Percentiles rank a stretch among this genome's conserved stretches.
Conservation (phyloP, 78 protist species). For the Dictyostelium capitatum region DNA sequence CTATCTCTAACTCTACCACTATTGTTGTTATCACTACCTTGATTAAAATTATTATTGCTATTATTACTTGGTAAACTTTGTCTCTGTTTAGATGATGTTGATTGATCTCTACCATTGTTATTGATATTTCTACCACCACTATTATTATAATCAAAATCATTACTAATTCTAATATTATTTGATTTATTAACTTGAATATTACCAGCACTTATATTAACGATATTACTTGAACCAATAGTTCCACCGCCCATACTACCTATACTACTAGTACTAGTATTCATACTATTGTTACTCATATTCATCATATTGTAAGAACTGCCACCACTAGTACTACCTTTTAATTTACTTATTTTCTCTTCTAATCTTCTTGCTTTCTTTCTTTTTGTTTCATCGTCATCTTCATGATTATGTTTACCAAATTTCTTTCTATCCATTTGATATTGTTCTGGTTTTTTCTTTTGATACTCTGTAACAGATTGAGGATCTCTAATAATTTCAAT, state of each 20-base stretch:
- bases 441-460: constrained; percentile 17
- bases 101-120: neutral
- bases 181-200: constrained; percentile 6
- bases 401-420: constrained; percentile 13
- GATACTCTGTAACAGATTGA: constrained; percentile 34
- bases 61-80: neutral
- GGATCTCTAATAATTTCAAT: constrained; percentile 82
- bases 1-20: neutral
- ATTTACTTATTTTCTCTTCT: constrained; percentile 23
- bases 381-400: constrained; percentile 36
- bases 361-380: neutral
- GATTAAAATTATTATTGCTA: neutral
- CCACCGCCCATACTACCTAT: neutral
- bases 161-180: neutral
- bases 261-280: neutral
- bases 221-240: neutral
- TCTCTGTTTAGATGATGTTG: neutral
- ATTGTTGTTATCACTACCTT: neutral
- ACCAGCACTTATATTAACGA: constrained; percentile 34
- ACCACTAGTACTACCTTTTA: neutral
- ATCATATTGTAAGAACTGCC: neutral
- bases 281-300: neutral
- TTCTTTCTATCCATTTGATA: constrained; percentile 13
- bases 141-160: neutral
- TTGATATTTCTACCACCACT: neutral